phyloP scores from a whole-genome alignment of 345 rosid genomes.

The Eucalyptus polyanthemos region DNA sequence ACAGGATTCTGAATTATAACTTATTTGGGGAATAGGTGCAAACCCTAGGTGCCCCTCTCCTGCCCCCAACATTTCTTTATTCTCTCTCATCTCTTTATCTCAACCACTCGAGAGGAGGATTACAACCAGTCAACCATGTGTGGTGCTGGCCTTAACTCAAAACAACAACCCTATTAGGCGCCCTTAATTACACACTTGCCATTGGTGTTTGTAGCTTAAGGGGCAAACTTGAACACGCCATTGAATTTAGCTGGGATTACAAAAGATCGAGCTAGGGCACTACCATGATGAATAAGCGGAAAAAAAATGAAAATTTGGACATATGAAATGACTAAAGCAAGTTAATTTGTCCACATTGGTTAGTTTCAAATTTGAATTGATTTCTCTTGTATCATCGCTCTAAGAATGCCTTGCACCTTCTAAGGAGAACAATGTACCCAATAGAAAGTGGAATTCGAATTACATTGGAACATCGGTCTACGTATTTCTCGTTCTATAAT shows the following conservation, averaged over 20 bases:
- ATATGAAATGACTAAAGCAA: neutral
- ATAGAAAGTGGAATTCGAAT: neutral
- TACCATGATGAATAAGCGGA: accelerated
- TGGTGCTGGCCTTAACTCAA: neutral
- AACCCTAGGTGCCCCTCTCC: neutral
- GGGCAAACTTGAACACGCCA: neutral
- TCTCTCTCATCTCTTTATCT: neutral
- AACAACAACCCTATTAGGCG: neutral
- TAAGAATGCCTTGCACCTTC: neutral
- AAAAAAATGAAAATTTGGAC: neutral
- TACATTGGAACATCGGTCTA: accelerated
- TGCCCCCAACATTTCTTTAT: neutral
- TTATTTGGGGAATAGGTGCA: neutral
- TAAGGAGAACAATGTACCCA: neutral
- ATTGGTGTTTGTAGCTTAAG: neutral
- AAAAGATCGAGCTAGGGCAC: neutral
- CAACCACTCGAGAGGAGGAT: neutral
- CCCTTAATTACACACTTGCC: neutral
- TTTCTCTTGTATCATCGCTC: neutral
- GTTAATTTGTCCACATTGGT: neutral
- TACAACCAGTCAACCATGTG: neutral
- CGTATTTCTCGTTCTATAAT: neutral
- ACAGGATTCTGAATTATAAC: neutral
- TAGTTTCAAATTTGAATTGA: neutral
- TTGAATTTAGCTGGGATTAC: neutral